Conservation (phyloP, 257 asterid species). For the Handroanthus guayacan region DNA sequence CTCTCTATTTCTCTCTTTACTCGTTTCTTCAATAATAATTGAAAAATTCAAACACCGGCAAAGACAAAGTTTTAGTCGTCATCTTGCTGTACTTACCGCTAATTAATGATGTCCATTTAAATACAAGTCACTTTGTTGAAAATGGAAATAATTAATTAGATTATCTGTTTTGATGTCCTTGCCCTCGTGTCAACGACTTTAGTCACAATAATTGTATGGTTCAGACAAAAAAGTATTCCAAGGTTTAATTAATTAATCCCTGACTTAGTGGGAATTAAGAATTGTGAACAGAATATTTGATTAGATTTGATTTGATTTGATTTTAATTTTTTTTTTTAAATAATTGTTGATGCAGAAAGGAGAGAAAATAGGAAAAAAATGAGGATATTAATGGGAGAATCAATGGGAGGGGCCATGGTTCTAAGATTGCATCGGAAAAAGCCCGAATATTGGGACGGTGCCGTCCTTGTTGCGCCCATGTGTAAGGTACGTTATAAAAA, state of each 20-base stretch:
- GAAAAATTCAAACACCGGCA: neutral
- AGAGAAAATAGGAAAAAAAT: slow-evolving; percentile 48
- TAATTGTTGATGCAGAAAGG: slow-evolving; percentile 46
- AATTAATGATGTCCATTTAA: neutral
- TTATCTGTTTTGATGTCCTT: neutral
- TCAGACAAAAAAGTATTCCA: neutral
- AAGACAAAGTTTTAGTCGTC: neutral
- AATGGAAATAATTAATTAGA: slow-evolving; percentile 3
- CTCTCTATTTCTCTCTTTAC: too few relatives aligned
- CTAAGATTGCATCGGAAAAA: slow-evolving; percentile 65
- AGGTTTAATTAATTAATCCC: slow-evolving; percentile 26
- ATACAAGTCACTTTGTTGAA: neutral
- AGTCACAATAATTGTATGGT: neutral
- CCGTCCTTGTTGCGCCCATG: slow-evolving; percentile 79
- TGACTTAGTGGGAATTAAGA: neutral
- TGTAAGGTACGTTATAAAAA: slow-evolving; percentile 53
- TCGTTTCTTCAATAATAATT: neutral
- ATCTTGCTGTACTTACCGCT: neutral
- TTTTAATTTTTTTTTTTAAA: neutral
- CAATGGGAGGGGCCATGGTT: slow-evolving; percentile 87
- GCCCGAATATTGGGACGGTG: slow-evolving; percentile 72
- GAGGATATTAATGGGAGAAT: slow-evolving; percentile 73
- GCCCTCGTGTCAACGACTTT: neutral
- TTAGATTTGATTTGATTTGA: slow-evolving; percentile 12
- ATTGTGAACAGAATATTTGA: slow-evolving; percentile 19